Evolutionary conservation across 2,329 filamentous ascomycete species (phyloP).

Genomic region (Exserohilum rostratum): DNA sequence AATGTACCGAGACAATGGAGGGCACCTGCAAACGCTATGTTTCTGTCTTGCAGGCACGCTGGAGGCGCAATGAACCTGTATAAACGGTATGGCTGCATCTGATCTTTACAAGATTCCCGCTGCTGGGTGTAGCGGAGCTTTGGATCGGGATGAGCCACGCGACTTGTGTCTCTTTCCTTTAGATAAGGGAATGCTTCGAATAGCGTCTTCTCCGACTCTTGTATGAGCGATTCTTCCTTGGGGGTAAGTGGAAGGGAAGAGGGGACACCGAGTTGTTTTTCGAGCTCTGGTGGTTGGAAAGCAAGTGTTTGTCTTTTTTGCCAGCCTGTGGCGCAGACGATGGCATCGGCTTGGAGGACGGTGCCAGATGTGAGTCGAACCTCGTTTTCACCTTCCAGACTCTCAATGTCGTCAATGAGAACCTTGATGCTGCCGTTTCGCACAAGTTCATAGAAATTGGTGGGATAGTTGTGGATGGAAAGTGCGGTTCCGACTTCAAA

Average conservation of each 20-base stretch:
- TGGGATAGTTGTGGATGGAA: slow-evolving; percentile 66
- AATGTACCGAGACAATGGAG: slow-evolving; percentile 47
- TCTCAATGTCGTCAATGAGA: slow-evolving; percentile 61
- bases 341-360: slow-evolving; percentile 54
- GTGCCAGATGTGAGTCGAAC: slow-evolving; percentile 58
- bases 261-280: slow-evolving; percentile 57
- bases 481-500: slow-evolving; percentile 63
- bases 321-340: slow-evolving; percentile 66
- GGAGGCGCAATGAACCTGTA: slow-evolving; percentile 53
- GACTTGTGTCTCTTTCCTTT: slow-evolving; percentile 22
- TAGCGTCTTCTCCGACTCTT: slow-evolving; percentile 23
- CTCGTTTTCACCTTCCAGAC: slow-evolving; percentile 50
- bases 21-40: slow-evolving; percentile 31
- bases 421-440: slow-evolving; percentile 60
- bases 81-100: slow-evolving; percentile 42
- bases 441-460: slow-evolving; percentile 63
- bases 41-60: slow-evolving; percentile 14
- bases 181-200: slow-evolving; percentile 24
- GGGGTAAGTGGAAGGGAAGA: slow-evolving; percentile 31
- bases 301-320: slow-evolving; percentile 56
- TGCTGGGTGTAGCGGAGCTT: slow-evolving; percentile 15
- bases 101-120: slow-evolving; percentile 6
- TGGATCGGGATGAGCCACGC: slow-evolving; percentile 26
- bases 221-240: slow-evolving; percentile 47
- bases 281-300: slow-evolving; percentile 53